phyloP scores from a whole-genome alignment of 108 stramenopile species.

The Parmales sp. region DNA sequence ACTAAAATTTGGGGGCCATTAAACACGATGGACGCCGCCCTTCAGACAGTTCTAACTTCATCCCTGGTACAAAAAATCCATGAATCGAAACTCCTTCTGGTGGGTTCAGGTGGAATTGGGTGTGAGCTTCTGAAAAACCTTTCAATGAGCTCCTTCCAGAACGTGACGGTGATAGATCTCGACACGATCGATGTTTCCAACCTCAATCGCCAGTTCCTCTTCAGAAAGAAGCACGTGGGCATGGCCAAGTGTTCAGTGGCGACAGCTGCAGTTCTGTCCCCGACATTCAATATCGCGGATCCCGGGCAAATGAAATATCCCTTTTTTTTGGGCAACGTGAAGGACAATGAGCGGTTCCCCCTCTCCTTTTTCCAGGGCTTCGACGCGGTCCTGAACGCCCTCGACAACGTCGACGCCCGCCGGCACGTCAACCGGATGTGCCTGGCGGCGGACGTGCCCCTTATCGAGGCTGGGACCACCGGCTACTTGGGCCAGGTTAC shows the following conservation, averaged over 20 bases:
- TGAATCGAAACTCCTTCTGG: constrained; percentile 66
- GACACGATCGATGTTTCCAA: constrained; percentile 99
- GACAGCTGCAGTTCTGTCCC: not conserved
- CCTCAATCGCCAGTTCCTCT: constrained; percentile 92
- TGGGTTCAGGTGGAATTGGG: constrained; percentile 98
- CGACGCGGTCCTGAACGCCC: constrained; percentile 78
- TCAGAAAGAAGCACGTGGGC: constrained; percentile 71
- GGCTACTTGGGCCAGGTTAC: constrained; percentile 95
- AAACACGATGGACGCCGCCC: too few relatives aligned
- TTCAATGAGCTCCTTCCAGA: constrained; percentile 75
- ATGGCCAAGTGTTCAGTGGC: constrained; percentile 70
- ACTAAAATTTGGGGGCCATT: too few relatives aligned
- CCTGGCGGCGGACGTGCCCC: constrained; percentile 78
- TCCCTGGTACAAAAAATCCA: too few relatives aligned
- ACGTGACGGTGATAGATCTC: constrained; percentile 89
- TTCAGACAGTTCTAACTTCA: too few relatives aligned
- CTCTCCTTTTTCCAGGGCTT: constrained; percentile 79
- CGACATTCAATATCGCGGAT: not conserved
- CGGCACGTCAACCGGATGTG: constrained; percentile 96
- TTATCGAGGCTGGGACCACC: constrained; percentile 96
- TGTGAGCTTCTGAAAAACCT: constrained; percentile 96
- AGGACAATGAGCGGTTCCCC: constrained; percentile 77
- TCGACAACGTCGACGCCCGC: constrained; percentile 94
- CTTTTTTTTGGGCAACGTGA: constrained; percentile 66
- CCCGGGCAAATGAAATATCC: not conserved